phyloP scores from a whole-genome alignment of 257 asterid genomes.

The Penstemon barbatus region DNA sequence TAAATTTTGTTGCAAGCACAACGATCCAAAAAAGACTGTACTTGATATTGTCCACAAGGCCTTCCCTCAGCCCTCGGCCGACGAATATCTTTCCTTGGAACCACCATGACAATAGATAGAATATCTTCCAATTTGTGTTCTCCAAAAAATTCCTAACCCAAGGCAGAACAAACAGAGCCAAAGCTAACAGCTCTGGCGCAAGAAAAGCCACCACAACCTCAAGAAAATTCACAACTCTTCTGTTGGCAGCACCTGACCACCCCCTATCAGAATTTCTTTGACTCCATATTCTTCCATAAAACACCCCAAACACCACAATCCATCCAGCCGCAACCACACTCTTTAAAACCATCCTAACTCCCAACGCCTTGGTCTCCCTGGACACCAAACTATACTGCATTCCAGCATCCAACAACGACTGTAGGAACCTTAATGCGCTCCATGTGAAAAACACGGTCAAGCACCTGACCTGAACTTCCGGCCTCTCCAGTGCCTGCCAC shows the following conservation, averaged over 20 bases:
- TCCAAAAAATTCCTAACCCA: slow-evolving; percentile 91
- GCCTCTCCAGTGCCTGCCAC: slow-evolving; percentile 69
- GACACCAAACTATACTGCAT: slow-evolving; percentile 88
- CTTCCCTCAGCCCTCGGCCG: slow-evolving; percentile 98
- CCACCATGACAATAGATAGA: slow-evolving; percentile 93
- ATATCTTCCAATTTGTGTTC: slow-evolving; percentile 88
- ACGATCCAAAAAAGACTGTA: slow-evolving; percentile 82
- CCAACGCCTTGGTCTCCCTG: slow-evolving; percentile 80
- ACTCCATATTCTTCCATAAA: slow-evolving; percentile 72
- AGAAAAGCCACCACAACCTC: slow-evolving; percentile 69
- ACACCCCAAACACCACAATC: slow-evolving; percentile 83
- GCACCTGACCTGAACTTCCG: slow-evolving; percentile 78
- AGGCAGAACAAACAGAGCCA: slow-evolving; percentile 75
- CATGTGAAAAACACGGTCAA: slow-evolving; percentile 84
- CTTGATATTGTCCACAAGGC: slow-evolving; percentile 84
- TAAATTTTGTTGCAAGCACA: slow-evolving; percentile 82
- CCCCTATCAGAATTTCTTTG: slow-evolving; percentile 54
- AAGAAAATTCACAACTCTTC: slow-evolving; percentile 64
- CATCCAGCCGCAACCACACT: slow-evolving; percentile 74
- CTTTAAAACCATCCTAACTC: slow-evolving; percentile 86
- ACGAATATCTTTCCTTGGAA: slow-evolving; percentile 90
- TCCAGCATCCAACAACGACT: slow-evolving; percentile 78
- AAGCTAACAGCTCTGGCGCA: slow-evolving; percentile 79
- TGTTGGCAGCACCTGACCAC: slow-evolving; percentile 53
- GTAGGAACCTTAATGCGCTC: slow-evolving; percentile 85